phyloP scores from a whole-genome alignment of 2,329 filamentous ascomycete genomes.

The Colletotrichum tabaci region DNA sequence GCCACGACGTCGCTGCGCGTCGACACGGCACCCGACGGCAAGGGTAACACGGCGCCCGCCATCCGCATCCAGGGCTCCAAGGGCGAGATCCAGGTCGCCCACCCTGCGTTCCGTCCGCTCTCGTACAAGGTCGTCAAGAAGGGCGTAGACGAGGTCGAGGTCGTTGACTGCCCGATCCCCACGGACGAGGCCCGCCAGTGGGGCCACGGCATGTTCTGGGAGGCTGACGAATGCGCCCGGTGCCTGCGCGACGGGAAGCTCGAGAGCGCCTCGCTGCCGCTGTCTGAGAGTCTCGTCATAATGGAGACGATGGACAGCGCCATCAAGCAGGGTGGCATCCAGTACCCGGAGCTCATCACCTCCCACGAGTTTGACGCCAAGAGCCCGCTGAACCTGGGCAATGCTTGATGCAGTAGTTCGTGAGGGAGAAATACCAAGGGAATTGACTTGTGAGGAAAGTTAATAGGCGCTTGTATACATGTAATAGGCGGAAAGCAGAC shows the following conservation, averaged over 20 bases:
- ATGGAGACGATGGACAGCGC: constrained; percentile 81
- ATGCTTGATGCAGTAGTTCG: constrained; percentile 43
- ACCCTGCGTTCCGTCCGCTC: constrained; percentile 78
- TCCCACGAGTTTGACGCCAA: constrained; percentile 71
- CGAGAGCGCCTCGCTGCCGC: constrained; percentile 79
- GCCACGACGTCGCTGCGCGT: constrained; percentile 77
- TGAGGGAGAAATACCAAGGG: background rate
- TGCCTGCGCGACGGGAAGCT: constrained; percentile 83
- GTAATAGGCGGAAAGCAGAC: background rate
- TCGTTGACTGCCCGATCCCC: constrained; percentile 69
- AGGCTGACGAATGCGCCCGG: constrained; percentile 84
- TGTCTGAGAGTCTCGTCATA: constrained; percentile 84
- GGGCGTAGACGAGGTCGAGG: constrained; percentile 63
- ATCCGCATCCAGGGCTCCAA: constrained; percentile 85
- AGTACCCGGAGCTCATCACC: constrained; percentile 70
- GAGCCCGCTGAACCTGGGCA: constrained; percentile 74
- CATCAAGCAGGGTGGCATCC: constrained; percentile 66
- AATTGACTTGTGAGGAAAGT: background rate
- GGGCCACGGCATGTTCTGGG: constrained; percentile 92
- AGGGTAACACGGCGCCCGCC: constrained; percentile 73
- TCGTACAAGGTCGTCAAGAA: constrained; percentile 75
- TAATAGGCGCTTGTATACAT: too few relatives aligned
- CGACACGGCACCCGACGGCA: constrained; percentile 70
- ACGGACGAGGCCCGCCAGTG: constrained; percentile 61
- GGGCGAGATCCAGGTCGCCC: constrained; percentile 86